Base-by-base conservation (phyloP, 495 filamentous ascomycete genomes). In the Lepraria neglecta region DNA sequence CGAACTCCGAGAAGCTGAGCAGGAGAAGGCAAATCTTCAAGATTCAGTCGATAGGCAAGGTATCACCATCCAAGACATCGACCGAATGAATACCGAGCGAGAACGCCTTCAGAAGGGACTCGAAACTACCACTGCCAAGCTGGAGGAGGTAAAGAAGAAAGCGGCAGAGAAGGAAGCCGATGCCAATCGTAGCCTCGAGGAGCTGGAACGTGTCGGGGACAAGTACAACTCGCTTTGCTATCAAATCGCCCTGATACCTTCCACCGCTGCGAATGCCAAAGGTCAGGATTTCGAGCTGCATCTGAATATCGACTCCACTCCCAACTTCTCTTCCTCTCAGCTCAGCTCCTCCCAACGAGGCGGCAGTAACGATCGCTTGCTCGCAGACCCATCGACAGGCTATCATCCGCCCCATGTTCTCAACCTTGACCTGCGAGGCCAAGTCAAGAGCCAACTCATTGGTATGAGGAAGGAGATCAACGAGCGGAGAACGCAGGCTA, bases 71-170 rank as follows among this genome's bases (percentile, higher is more conserved):
- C 87, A 90, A 71, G 95, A 97, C 77, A 97, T 99, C 71, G 94
- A 99, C 79, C 92, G 91, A 68, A 96, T 99, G 92, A 95, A 89
- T 64, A 84, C 87, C 24, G 94, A 97, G 71, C 85, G 92, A 38
- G 94, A 97, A 69, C 86, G 95, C 14, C 80, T 97, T 38, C 88
- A 94, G 56, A 92, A 87, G 67, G 87, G 82, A 44, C 84, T 95
- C 55, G 88, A 95, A 60, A 80, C 86, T 12, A 87, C 91, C 0
- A 76, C 80, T 21, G 74, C 78, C 62, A 80, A 89, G 59, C 79
- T 96, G 2, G 89, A 92, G 61, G 94, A 97, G 62, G 80, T 85
- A 14, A 92, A 95, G 70, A 81, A 82, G 47, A 87, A 86, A 58
- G 86, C 91, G 3, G 80, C 85, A 63, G 90, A 95, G 63, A 91